These are phyloP conservation scores for Pythium dissimile DNA, from an alignment of 352 stramenopile species.

Conservation along the genomic window DNA sequence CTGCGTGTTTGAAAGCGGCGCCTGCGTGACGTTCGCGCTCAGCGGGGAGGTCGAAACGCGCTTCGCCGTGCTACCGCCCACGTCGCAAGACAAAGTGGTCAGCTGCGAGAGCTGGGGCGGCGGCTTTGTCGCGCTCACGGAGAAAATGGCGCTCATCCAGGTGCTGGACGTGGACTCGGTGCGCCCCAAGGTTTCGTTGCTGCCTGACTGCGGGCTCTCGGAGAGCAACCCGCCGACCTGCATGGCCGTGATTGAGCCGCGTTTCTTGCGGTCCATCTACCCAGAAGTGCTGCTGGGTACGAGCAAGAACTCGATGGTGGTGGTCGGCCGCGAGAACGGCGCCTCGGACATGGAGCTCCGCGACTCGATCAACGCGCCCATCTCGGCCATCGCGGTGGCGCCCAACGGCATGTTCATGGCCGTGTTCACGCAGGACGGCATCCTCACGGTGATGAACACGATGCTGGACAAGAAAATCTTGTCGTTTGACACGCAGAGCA, in stretches of 20 bases:
- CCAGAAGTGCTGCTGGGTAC: constrained; percentile 94
- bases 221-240: constrained; percentile 75
- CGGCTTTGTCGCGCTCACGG: constrained; percentile 72
- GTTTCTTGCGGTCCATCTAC: constrained; percentile 88
- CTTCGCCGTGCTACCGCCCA: constrained; percentile 61
- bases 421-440: constrained; percentile 92
- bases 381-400: constrained; percentile 91
- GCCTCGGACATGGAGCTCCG: constrained; percentile 83
- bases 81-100: constrained; percentile 73
- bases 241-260: constrained; percentile 91
- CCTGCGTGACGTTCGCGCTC: constrained; percentile 66
- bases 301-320: constrained; percentile 87
- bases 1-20: constrained; percentile 74
- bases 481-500: constrained; percentile 86
- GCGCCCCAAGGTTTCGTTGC: constrained; percentile 65
- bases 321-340: constrained; percentile 67
- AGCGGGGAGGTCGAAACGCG: constrained; percentile 68
- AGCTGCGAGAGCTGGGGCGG: constrained; percentile 73
- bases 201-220: constrained; percentile 71
- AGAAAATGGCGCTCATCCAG: constrained; percentile 81
- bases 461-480: constrained; percentile 94
- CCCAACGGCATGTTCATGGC: constrained; percentile 95
- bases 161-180: constrained; percentile 78
- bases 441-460: constrained; percentile 95
- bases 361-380: constrained; percentile 78